Evolutionary conservation across 441 rosid genomes (phyloP), one percentile per base, ranked within the genome.

Genomic region (Cnidoscolus chayamansa): DNA sequence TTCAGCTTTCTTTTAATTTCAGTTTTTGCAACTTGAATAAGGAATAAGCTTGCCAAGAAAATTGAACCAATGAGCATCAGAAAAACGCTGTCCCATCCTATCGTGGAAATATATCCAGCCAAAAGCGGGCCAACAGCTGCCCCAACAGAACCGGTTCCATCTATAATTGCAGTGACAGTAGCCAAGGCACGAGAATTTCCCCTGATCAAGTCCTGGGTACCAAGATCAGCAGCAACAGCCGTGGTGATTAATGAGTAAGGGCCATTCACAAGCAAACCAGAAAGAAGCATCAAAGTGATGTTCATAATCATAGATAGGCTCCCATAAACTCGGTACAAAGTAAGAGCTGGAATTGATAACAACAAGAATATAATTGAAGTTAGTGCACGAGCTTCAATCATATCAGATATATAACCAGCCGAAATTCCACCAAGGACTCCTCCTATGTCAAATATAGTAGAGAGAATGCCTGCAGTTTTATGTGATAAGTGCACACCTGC

Each of bases 171-270:
- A 1, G 93, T 83, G 60, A 94, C 97, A 0, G 98, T 94, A 1
- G 97, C 96, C 67, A 90, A 79, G 10, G 91, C 93, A 10, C 94
- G 84, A 13, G 90, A 80, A 72, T 91, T 93, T 49, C 98, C 97
- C 77, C 79, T 86, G 67, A 85, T 81, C 48, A 74, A 74, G 60
- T 84, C 92, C 80, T 93, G 96, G 20, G 96, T 91, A 49, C 97
- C 98, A 19, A 93, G 96, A 87, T 93, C 97, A 75, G 97, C 86
- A 55, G 97, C 93, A 35, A 91, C 98, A 0, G 98, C 96, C 48
- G 94, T 88, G 2, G 96, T 90, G 65, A 93, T 91, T 10, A 93
- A 89, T 16, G 96, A 76, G 74, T 89, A 91, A 0, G 98, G 96
- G 57, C 93, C 97, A 49, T 93, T 93, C 69, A 93, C 97, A 43